Base-by-base conservation (phyloP, 2,329 filamentous ascomycete genomes). In the Biscogniauxia sp. region DNA sequence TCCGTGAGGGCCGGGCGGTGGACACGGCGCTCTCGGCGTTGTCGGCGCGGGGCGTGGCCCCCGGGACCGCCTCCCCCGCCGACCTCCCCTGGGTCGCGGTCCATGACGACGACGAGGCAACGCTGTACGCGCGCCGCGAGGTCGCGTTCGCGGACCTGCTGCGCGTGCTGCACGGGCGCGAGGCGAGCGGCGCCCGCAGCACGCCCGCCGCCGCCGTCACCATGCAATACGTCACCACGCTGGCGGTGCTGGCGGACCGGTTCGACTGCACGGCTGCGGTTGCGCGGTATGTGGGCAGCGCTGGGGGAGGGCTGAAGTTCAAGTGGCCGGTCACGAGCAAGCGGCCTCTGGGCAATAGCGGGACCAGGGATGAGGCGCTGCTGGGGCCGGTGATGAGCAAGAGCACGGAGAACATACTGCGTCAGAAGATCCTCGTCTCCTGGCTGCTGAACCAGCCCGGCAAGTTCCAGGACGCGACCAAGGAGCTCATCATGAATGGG, bases 181-280 rank as follows among this genome's bases (percentile, higher is more conserved):
- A 84, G 45, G 73, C 79, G 19, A 49, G 20, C 25, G 66, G 66
- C 65, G n/a, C 23, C 23, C 23, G 23, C 23, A 7, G 28, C 28
- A 77, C 76, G 55, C 74, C 77, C 1, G 78, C 82, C 20, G 83
- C 82, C 17, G 81, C 76, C 1, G 78, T 82, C 20, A 83, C 82
- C 17, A 81, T 91, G 64, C 76, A 83, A 6, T 89, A 89, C 65
- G 78, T 90, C 11, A 84, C 87, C 15, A 89, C 88, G 1, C 77
- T 93, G 50, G 86, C 88, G 50, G 82, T 92, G 56, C 82, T 91
- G 59, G 88, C 89, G 9, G 90, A 93, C 73, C 84, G 88, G 52
- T 93, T 92, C 74, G 88, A 89, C 75, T 89, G 88, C 61, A 75
- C 86, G 1, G 72, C 78, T 2, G 72, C 79, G 11, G 80, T 92